Evolutionary conservation across 2,329 filamentous ascomycete species (phyloP).

Genomic region (Zymoseptoria tritici): DNA sequence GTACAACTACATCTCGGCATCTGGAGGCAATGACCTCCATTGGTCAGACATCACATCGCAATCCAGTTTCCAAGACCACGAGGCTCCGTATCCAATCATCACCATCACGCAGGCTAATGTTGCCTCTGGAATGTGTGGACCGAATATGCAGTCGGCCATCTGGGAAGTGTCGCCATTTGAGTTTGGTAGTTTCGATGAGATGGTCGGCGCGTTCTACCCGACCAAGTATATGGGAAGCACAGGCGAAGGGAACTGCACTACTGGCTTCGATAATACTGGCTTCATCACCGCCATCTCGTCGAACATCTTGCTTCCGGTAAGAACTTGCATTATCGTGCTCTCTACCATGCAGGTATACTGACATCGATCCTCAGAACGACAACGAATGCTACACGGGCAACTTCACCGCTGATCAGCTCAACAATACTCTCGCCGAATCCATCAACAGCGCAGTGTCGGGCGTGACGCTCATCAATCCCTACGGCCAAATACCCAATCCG

Average conservation of each 20-base stretch:
- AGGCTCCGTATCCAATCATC: constrained; percentile 10
- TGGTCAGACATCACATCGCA: background rate
- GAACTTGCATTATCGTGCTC: background rate
- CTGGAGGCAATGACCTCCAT: constrained; percentile 1
- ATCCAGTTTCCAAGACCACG: constrained; percentile 5
- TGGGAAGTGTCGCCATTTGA: constrained; percentile 12
- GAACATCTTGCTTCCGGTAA: constrained; percentile 7
- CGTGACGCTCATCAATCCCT: constrained; percentile 4
- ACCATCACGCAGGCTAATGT: constrained; percentile 10
- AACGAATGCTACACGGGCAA: constrained; percentile 4
- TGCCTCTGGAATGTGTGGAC: constrained; percentile 3
- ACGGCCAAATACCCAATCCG: constrained; percentile 11
- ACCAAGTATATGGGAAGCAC: constrained; percentile 10
- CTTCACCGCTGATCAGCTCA: constrained; percentile 4
- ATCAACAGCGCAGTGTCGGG: constrained; percentile 2
- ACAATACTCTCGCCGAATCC: background rate
- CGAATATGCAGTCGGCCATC: constrained; percentile 3
- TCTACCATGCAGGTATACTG: background rate
- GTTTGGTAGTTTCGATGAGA: constrained; percentile 9
- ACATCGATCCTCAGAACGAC: background rate
- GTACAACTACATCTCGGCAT: constrained; percentile 7
- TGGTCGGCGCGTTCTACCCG: constrained; percentile 10
- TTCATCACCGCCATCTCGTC: constrained; percentile 10
- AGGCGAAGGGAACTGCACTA: constrained; percentile 2
- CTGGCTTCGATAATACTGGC: constrained; percentile 11